phyloP scores from a whole-genome alignment of 2,329 filamentous ascomycete genomes.

The Catunica adiposa region DNA sequence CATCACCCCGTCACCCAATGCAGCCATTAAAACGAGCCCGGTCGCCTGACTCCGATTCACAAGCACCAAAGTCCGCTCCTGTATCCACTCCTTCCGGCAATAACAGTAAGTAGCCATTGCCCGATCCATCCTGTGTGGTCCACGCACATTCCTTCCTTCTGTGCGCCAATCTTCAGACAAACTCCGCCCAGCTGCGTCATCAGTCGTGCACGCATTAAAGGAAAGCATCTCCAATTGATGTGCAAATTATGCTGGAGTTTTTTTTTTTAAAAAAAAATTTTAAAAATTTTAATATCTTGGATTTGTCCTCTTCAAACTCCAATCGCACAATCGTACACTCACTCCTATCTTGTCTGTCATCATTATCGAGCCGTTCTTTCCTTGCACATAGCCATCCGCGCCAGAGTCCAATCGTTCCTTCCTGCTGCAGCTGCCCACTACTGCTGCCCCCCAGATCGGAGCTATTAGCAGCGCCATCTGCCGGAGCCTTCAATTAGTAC shows the following conservation, averaged over 20 bases:
- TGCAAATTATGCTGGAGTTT: too few relatives aligned
- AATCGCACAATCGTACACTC: background rate
- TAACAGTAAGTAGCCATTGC: constrained; percentile 49
- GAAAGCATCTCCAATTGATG: background rate
- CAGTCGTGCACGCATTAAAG: background rate
- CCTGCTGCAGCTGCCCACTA: background rate
- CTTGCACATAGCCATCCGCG: background rate
- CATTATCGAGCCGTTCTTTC: background rate
- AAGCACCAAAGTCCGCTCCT: constrained; percentile 6
- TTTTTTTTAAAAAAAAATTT: background rate
- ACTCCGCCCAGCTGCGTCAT: background rate
- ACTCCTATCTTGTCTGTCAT: background rate
- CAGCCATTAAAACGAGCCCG: constrained; percentile 10
- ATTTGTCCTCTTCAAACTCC: background rate
- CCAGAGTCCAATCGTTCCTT: background rate
- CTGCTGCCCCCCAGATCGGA: background rate
- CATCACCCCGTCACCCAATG: background rate
- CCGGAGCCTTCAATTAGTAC: background rate
- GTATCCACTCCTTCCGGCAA: constrained; percentile 35
- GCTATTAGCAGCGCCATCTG: background rate
- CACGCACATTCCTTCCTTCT: background rate
- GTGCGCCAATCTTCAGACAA: background rate
- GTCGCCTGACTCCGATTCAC: constrained; percentile 8
- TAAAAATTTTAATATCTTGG: background rate
- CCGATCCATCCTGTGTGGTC: background rate